Evolutionary conservation across 2,329 filamentous ascomycete genomes (phyloP).

Genomic region (Trichoderma polysporum): DNA sequence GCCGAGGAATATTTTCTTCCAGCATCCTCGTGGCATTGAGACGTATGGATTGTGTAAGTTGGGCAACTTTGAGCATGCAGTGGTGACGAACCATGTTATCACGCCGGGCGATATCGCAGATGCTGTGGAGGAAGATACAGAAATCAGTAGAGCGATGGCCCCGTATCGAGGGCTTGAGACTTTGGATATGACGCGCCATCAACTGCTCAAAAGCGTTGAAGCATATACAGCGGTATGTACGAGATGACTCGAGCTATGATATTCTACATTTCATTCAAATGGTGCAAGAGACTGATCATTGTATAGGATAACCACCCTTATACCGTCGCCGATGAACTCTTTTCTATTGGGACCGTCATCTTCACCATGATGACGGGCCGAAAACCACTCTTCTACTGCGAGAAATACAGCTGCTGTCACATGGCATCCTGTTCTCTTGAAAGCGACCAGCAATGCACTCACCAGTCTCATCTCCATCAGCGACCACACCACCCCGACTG

Average conservation of each 20-base stretch:
- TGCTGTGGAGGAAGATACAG: background rate
- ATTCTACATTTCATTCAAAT: conserved; percentile 11
- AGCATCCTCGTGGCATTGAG: conserved; percentile 47
- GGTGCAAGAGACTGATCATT: background rate
- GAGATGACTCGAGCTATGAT: background rate
- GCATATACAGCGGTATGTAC: background rate
- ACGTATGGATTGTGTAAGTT: conserved; percentile 56
- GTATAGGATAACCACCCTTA: conserved; percentile 35
- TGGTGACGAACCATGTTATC: conserved; percentile 39
- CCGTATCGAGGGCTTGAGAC: conserved; percentile 22
- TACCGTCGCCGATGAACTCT: conserved; percentile 40
- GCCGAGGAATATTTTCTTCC: conserved; percentile 51
- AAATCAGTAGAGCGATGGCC: conserved; percentile 22
- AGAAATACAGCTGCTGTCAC: conserved; percentile 29
- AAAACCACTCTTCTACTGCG: conserved; percentile 23
- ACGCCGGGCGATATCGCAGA: background rate
- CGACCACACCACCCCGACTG: conserved; percentile 26
- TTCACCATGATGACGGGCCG: conserved; percentile 44
- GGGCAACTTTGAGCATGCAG: conserved; percentile 46
- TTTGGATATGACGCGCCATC: conserved; percentile 3
- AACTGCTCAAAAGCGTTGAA: conserved; percentile 11
- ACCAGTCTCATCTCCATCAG: conserved; percentile 20
- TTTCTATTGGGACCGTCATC: conserved; percentile 39
- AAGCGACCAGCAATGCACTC: conserved; percentile 20
- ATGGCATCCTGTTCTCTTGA: conserved; percentile 32